A percentile compares a stretch with the other conserved stretches of the same genome.
phyloP scores from a whole-genome alignment of 305 asterid species.

The Vinca major region DNA sequence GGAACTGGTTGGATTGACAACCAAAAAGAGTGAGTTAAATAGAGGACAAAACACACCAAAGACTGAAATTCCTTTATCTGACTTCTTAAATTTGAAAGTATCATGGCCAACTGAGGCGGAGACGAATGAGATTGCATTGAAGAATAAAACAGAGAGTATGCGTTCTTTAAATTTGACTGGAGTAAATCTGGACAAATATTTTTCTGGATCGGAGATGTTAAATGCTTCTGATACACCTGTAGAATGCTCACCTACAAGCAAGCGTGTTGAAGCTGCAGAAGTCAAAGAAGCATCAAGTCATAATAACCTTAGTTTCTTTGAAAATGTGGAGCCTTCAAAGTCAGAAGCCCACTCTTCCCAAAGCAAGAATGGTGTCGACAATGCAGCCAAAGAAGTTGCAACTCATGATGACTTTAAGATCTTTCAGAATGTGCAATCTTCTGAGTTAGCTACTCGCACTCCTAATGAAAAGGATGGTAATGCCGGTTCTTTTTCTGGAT shows the following conservation, averaged over 20 bases:
- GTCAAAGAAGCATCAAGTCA: constrained; percentile 29
- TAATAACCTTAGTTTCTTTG: constrained; percentile 40
- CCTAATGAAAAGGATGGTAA: constrained; percentile 21
- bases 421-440: constrained; percentile 36
- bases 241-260: constrained; percentile 25
- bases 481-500: constrained; percentile 35
- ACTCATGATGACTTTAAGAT: constrained; percentile 33
- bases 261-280: constrained; percentile 22
- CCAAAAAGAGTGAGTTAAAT: constrained; percentile 30
- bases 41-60: constrained; percentile 38
- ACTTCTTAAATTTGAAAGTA: constrained; percentile 46
- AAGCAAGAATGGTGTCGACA: constrained; percentile 16
- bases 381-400: constrained; percentile 27
- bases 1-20: constrained; percentile 51
- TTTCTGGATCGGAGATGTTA: constrained; percentile 29
- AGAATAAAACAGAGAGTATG: constrained; percentile 27
- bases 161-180: constrained; percentile 34
- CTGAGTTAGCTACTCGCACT: constrained; percentile 35
- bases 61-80: constrained; percentile 42
- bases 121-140: constrained; percentile 27
- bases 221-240: constrained; percentile 21
- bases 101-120: constrained; percentile 42
- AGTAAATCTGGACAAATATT: constrained; percentile 52
- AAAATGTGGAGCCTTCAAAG: constrained; percentile 36
- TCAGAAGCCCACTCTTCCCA: constrained; percentile 30